A percentile compares a stretch with the other conserved stretches of the same genome.
These are phyloP conservation scores for Dalbergia cochinchinensis DNA, from an alignment of 306 rosid species.

Conservation along the genomic window DNA sequence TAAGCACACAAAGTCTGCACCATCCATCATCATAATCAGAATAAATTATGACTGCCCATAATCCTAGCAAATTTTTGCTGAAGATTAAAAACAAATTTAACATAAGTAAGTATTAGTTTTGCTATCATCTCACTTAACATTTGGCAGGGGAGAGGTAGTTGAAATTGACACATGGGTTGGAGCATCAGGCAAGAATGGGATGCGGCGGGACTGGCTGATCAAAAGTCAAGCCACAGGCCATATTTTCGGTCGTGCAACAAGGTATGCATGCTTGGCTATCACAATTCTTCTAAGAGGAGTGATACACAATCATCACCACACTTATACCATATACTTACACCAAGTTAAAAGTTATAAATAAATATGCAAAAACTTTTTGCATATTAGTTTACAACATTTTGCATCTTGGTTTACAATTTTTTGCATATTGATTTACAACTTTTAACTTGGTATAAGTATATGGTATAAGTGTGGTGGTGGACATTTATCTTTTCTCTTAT, in stretches of 20 bases:
- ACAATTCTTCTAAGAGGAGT: conserved; percentile 20
- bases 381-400: too few species aligned
- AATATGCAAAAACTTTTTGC: too few species aligned
- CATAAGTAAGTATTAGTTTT: neutral
- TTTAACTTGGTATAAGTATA: too few species aligned
- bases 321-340: too few species aligned
- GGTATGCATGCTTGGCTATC: conserved; percentile 51
- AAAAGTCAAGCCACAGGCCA: conserved; percentile 84
- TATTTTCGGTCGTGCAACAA: conserved; percentile 78
- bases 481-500: too few species aligned
- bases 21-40: neutral
- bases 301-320: too few species aligned
- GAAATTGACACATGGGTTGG: conserved; percentile 98
- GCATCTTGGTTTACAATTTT: too few species aligned
- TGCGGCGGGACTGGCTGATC: conserved; percentile 88
- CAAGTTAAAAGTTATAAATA: too few species aligned
- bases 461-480: too few species aligned
- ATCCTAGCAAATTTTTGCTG: neutral
- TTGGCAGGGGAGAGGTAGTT: conserved; percentile 87
- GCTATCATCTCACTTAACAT: conserved; percentile 24
- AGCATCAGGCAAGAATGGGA: conserved; percentile 96
- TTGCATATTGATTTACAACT: too few species aligned
- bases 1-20: neutral
- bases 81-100: neutral
- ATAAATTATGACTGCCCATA: conserved; percentile 12